These are phyloP conservation scores for Microcera coccophila DNA, from an alignment of 2,329 filamentous ascomycete species.

Conservation along the genomic window DNA sequence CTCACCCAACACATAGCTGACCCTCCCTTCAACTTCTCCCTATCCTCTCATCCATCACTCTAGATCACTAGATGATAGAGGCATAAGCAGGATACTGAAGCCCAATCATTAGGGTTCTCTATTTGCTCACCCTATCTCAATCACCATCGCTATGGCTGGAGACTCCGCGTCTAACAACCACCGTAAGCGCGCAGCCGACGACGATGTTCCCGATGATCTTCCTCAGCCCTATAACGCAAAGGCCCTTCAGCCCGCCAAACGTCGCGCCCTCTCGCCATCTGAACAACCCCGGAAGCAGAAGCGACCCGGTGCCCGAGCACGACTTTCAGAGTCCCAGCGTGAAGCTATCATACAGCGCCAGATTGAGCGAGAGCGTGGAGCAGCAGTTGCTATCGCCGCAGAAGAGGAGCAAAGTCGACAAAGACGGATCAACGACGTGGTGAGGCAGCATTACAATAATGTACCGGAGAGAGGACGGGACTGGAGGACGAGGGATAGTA, in stretches of 20 bases:
- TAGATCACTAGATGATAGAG: too few species aligned
- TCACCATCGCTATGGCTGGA: constrained; percentile 22
- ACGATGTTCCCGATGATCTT: constrained; percentile 41
- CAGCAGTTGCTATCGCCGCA: constrained; percentile 34
- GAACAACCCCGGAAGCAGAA: constrained; percentile 62
- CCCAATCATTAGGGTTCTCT: too few species aligned
- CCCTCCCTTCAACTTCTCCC: too few species aligned
- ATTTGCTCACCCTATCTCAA: too few species aligned
- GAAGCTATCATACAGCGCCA: constrained; percentile 64
- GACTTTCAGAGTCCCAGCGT: constrained; percentile 63
- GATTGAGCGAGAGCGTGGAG: constrained; percentile 51
- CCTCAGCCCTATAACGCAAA: constrained; percentile 60
- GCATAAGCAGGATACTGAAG: too few species aligned
- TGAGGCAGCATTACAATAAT: constrained; percentile 91
- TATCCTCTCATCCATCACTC: too few species aligned
- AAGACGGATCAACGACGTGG: constrained; percentile 71
- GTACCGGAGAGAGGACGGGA: constrained; percentile 90
- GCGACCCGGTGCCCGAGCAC: constrained; percentile 61
- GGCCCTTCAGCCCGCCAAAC: constrained; percentile 55
- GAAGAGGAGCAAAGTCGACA: constrained; percentile 39
- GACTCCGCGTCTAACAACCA: constrained; percentile 15
- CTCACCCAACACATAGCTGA: too few species aligned
- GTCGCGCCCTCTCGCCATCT: constrained; percentile 53
- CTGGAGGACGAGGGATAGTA: constrained; percentile 90
- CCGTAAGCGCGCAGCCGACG: constrained; percentile 32